Evolutionary conservation across 805 yeast genomes (phyloP).

Genomic region (Scheffersomyces lignosus): DNA sequence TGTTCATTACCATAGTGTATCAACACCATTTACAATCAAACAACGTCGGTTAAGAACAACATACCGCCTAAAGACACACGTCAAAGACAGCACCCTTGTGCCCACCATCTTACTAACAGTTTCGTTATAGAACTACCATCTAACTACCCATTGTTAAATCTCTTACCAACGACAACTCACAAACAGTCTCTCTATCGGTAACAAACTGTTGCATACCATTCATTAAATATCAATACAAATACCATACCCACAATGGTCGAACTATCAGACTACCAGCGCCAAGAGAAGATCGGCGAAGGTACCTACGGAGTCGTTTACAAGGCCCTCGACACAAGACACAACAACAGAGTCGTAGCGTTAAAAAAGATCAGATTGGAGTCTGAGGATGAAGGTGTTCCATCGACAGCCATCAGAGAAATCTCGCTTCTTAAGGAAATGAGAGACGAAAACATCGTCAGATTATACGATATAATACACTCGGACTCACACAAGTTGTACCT

Average conservation of each 20-base stretch:
- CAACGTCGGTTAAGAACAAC: no score
- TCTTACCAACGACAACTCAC: no score
- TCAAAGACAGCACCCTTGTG: no score
- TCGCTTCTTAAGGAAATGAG: conserved; percentile 90
- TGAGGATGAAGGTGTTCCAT: conserved; percentile 98
- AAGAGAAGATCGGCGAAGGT: conserved; percentile 97
- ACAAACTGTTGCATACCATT: no score
- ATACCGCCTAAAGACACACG: no score
- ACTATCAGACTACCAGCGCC: conserved; percentile 84
- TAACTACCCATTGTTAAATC: no score
- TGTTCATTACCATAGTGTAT: no score
- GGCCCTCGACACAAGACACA: conserved; percentile 85
- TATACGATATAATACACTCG: conserved; percentile 92
- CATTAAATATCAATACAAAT: no score
- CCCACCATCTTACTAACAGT: no score
- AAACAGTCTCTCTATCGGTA: no score
- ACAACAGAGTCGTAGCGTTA: conserved; percentile 91
- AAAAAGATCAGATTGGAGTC: conserved; percentile 94
- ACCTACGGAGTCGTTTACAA: conserved; percentile 98
- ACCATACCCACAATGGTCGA: conserved; percentile 67
- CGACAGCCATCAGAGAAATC: conserved; percentile 96
- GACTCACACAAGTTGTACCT: conserved; percentile 89
- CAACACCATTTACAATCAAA: no score
- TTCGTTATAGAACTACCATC: no score
- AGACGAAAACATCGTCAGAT: conserved; percentile 88